phyloP scores from a whole-genome alignment of 2,329 filamentous ascomycete genomes.

The Aureobasidium sp. region DNA sequence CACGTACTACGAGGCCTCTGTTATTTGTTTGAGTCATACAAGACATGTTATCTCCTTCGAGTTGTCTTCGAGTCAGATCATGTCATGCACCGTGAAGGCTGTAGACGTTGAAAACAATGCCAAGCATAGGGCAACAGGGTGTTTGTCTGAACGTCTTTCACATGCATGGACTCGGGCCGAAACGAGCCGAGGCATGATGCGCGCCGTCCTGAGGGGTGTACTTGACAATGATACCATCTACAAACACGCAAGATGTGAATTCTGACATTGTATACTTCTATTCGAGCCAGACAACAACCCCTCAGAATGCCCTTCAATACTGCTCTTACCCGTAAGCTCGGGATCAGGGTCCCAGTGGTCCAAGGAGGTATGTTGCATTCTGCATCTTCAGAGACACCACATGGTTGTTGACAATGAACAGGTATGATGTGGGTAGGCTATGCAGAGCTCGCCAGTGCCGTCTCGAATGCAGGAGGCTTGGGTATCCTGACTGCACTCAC shows the following conservation, averaged over 20 bases:
- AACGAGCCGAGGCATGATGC: background rate
- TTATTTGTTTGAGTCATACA: too few relatives aligned
- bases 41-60: too few relatives aligned
- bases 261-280: background rate
- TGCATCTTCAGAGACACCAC: too few relatives aligned
- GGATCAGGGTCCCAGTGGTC: slow-evolving; percentile 63
- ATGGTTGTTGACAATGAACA: background rate
- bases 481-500: slow-evolving; percentile 82
- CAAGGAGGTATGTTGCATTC: slow-evolving; percentile 53
- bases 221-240: background rate
- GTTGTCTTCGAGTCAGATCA: background rate
- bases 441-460: slow-evolving; percentile 65
- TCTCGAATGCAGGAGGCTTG: slow-evolving; percentile 72
- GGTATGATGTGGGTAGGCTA: slow-evolving; percentile 76
- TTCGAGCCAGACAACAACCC: background rate
- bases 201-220: background rate
- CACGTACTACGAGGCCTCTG: too few relatives aligned
- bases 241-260: background rate
- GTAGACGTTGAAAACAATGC: background rate
- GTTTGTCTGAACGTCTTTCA: background rate
- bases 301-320: slow-evolving; percentile 54
- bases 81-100: background rate
- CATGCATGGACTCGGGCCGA: background rate
- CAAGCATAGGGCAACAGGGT: background rate
- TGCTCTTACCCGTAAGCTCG: slow-evolving; percentile 51